These are phyloP conservation scores for Coniosporium tulheliwenetii DNA, from an alignment of 2,329 filamentous ascomycete species.

Conservation along the genomic window DNA sequence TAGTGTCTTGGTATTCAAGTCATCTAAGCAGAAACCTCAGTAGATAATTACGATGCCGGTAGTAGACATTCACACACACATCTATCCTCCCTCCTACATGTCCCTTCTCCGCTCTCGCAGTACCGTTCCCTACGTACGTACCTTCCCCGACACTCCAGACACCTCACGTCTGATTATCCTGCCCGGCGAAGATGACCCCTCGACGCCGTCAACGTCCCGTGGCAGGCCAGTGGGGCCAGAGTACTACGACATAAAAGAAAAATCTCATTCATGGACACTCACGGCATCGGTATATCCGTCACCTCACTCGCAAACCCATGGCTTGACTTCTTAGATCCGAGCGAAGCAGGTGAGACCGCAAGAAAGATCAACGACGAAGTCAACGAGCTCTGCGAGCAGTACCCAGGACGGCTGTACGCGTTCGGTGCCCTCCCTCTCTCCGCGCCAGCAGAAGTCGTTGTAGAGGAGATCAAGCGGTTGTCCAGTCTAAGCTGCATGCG, in stretches of 20 bases:
- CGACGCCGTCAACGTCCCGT: slow-evolving; percentile 27
- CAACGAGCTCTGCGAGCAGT: slow-evolving; percentile 49
- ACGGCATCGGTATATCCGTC: slow-evolving; percentile 68
- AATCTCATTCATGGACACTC: slow-evolving; percentile 73
- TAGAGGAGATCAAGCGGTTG: slow-evolving; percentile 49
- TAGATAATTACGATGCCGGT: slow-evolving; percentile 19
- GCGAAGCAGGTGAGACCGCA: slow-evolving; percentile 49
- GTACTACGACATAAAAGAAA: slow-evolving; percentile 68
- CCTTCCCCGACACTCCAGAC: slow-evolving; percentile 36
- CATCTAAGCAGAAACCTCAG: too few species aligned
- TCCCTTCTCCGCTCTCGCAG: slow-evolving; percentile 38
- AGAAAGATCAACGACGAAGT: slow-evolving; percentile 63
- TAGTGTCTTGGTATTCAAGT: too few species aligned
- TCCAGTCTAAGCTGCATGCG: slow-evolving; percentile 49
- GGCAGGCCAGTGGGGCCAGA: slow-evolving; percentile 72
- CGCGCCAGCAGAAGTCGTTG: slow-evolving; percentile 43
- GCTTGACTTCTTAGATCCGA: slow-evolving; percentile 63
- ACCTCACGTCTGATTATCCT: slow-evolving; percentile 50
- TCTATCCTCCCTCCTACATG: slow-evolving; percentile 46
- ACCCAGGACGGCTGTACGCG: slow-evolving; percentile 58
- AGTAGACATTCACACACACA: slow-evolving; percentile 47
- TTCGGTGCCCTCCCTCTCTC: slow-evolving; percentile 72
- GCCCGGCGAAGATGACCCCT: slow-evolving; percentile 9
- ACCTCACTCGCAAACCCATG: slow-evolving; percentile 87
- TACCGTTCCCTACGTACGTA: slow-evolving; percentile 55